Evolutionary conservation across 2,329 filamentous ascomycete genomes (phyloP).

Genomic region (Fusarium nurragi): DNA sequence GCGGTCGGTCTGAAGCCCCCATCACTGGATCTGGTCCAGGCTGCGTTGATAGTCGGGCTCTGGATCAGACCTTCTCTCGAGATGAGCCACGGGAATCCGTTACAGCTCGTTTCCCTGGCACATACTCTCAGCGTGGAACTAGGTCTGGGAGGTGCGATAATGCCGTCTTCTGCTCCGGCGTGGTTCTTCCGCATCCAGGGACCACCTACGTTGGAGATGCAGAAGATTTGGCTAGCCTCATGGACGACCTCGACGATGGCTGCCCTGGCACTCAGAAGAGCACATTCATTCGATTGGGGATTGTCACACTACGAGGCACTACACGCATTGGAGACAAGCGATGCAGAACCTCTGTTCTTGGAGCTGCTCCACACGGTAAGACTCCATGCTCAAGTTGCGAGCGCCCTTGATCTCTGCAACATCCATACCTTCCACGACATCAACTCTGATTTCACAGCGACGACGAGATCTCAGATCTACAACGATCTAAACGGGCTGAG

Average conservation of each 20-base stretch:
- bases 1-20: constrained; percentile 13
- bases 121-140: constrained; percentile 22
- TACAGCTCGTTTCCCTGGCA: constrained; percentile 6
- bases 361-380: constrained; percentile 15
- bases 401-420: constrained; percentile 9
- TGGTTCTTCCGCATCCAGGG: constrained; percentile 26
- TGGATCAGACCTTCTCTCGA: constrained; percentile 17
- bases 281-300: constrained; percentile 12
- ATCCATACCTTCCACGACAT: constrained; percentile 1
- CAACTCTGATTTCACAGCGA: background rate
- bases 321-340: background rate
- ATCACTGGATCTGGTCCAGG: constrained; percentile 23
- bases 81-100: constrained; percentile 10
- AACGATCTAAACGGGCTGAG: background rate
- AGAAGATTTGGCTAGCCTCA: constrained; percentile 16
- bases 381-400: constrained; percentile 10
- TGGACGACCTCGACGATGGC: constrained; percentile 23
- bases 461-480: background rate
- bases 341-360: constrained; percentile 5
- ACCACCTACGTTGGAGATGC: constrained; percentile 16
- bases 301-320: constrained; percentile 19
- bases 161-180: constrained; percentile 15
- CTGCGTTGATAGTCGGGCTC: constrained; percentile 11
- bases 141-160: constrained; percentile 7
- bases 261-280: constrained; percentile 3